Percentiles rank a stretch among this genome's conserved stretches.
These are phyloP conservation scores for Mrakia hoshinonis DNA, from an alignment of 768 basidiomycete species.

Conservation along the genomic window DNA sequence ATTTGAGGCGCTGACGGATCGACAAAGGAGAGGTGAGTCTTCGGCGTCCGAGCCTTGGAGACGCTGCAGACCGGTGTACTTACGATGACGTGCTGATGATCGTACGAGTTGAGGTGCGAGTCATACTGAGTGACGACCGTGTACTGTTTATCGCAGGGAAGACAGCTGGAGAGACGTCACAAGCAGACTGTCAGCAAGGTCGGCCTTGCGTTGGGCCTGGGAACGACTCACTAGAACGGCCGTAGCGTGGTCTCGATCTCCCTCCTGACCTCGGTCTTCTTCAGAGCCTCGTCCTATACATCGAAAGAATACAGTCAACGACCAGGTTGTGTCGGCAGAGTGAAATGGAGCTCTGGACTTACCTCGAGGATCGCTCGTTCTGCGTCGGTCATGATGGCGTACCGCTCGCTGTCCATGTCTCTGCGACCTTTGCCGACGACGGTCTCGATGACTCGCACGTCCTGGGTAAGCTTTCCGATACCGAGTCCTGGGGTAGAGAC, in stretches of 20 bases:
- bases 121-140: constrained; percentile 12
- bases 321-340: background rate
- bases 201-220: background rate
- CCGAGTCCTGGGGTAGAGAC: constrained; percentile 17
- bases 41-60: too few species aligned
- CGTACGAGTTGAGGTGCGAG: constrained; percentile 20
- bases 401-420: constrained; percentile 22
- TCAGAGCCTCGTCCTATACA: background rate
- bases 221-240: constrained; percentile 18
- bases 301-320: background rate
- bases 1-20: constrained; percentile 18
- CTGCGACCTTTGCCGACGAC: constrained; percentile 9
- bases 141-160: constrained; percentile 27
- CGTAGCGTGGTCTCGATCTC: constrained; percentile 11
- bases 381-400: background rate
- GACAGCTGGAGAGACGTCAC: constrained; percentile 3
- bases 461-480: constrained; percentile 22
- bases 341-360: background rate
- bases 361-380: constrained; percentile 5
- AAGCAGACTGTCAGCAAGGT: background rate
- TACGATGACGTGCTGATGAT: constrained; percentile 25
- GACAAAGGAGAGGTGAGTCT: background rate
- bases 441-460: constrained; percentile 9
- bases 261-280: constrained; percentile 14
- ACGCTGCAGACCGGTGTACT: too few species aligned